phyloP scores from a whole-genome alignment of 441 rosid genomes.

The Bruguiera hainesii region DNA sequence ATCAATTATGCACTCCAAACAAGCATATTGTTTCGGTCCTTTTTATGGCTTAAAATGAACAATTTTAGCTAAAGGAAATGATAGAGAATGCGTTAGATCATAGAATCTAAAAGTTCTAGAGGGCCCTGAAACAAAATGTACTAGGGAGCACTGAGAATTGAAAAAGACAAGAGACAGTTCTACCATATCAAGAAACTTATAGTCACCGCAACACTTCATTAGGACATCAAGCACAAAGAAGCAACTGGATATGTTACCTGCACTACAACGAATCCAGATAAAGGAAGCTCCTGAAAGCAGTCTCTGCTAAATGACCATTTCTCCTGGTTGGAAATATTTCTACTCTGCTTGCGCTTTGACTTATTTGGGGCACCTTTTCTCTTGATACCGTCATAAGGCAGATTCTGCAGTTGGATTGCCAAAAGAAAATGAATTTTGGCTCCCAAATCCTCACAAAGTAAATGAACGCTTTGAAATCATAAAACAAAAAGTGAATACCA shows the following conservation, averaged over 20 bases:
- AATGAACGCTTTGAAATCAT: not conserved
- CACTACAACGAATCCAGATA: slow-evolving; percentile 20
- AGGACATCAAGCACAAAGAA: slow-evolving; percentile 8
- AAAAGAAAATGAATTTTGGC: not conserved
- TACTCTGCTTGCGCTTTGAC: slow-evolving; percentile 24
- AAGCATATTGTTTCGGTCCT: not conserved
- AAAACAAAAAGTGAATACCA: not conserved
- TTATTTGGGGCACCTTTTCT: slow-evolving; percentile 11
- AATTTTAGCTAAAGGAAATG: not conserved
- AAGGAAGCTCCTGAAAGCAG: slow-evolving; percentile 29
- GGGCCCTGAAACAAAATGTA: not conserved
- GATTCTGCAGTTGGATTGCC: slow-evolving; percentile 30
- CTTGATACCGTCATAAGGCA: slow-evolving; percentile 21
- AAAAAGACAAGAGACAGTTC: not conserved
- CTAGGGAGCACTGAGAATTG: not conserved
- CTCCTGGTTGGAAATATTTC: slow-evolving; percentile 22
- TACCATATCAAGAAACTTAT: not conserved
- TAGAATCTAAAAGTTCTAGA: not conserved
- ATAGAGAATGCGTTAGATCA: not conserved
- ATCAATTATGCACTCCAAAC: not conserved
- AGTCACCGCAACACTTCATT: not conserved
- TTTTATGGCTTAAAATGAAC: not conserved
- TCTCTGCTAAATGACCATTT: slow-evolving; percentile 20
- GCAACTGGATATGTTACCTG: slow-evolving; percentile 27
- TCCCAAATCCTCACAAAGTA: slow-evolving; percentile 1